These are phyloP conservation scores for Pleurotus pulmonarius DNA, from an alignment of 768 basidiomycete genomes.

Conservation along the genomic window DNA sequence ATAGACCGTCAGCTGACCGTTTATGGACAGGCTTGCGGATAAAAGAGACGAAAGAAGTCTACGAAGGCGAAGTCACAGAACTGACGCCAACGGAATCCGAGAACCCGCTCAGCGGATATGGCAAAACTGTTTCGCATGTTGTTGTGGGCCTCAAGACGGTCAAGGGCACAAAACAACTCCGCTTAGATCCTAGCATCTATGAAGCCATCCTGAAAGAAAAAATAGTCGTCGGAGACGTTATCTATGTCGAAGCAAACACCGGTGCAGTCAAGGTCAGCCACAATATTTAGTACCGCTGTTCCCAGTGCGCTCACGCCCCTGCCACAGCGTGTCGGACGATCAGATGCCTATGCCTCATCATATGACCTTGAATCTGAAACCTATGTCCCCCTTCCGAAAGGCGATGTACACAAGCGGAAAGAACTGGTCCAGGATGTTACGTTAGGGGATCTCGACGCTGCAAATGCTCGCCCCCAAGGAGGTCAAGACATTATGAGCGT, in stretches of 20 bases:
- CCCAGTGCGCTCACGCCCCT: conserved; percentile 5
- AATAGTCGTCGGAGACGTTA: conserved; percentile 93
- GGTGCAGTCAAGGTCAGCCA: conserved; percentile 88
- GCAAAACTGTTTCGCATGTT: conserved; percentile 98
- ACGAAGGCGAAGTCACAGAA: conserved; percentile 98
- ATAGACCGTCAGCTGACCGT: conserved; percentile 1
- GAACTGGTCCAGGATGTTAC: conserved; percentile 95
- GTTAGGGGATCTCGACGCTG: conserved; percentile 91
- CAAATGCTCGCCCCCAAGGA: conserved; percentile 93
- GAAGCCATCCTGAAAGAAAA: conserved; percentile 97
- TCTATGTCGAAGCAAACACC: conserved; percentile 91
- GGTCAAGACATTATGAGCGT: conserved; percentile 99
- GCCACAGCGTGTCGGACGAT: conserved; percentile 85
- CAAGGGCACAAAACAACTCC: conserved; percentile 89
- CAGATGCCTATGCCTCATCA: conserved; percentile 95
- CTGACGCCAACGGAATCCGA: conserved; percentile 95
- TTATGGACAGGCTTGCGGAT: conserved; percentile 78
- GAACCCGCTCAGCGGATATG: conserved; percentile 95
- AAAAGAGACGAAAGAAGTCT: conserved; percentile 99
- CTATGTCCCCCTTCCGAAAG: conserved; percentile 96
- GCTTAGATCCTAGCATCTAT: conserved; percentile 93
- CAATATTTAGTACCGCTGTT: neutral
- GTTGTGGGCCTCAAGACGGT: conserved; percentile 93
- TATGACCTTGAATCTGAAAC: conserved; percentile 98
- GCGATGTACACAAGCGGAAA: conserved; percentile 94